Conservation (phyloP, 2,329 filamentous ascomycete genomes). For the Blastomyces parvus region DNA sequence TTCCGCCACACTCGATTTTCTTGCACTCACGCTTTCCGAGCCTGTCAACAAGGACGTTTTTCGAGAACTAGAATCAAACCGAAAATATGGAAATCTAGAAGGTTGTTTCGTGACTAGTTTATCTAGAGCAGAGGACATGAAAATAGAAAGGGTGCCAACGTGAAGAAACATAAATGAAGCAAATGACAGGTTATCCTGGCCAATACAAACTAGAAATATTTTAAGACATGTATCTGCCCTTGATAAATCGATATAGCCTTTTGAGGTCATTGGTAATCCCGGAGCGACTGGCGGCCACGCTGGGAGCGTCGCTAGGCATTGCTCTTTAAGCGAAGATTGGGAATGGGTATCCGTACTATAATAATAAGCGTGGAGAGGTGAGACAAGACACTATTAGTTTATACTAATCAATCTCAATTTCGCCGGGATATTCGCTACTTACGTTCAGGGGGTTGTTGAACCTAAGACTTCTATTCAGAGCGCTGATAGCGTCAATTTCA, state of each 20-base stretch:
- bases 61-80: not conserved
- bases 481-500: conserved; percentile 59
- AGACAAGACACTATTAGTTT: conserved; percentile 8
- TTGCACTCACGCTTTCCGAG: not conserved
- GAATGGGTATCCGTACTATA: conserved; percentile 41
- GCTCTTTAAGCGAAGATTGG: conserved; percentile 45
- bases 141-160: not conserved
- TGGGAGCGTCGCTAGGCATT: not conserved
- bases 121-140: not conserved
- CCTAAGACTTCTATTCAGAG: conserved; percentile 55
- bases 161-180: not conserved
- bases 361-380: conserved; percentile 24
- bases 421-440: conserved; percentile 29
- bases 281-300: too few species aligned
- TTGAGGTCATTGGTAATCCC: not conserved
- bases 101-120: not conserved
- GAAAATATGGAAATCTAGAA: not conserved
- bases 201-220: too few species aligned
- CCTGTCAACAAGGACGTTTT: not conserved
- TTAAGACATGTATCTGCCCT: not conserved
- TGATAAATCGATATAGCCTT: not conserved
- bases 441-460: conserved; percentile 70
- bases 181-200: not conserved
- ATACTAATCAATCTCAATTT: not conserved
- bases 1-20: not conserved